Percentiles rank a stretch among this genome's conserved stretches.
Conservation (phyloP, 495 filamentous ascomycete genomes). For the Bacidia rubella region DNA sequence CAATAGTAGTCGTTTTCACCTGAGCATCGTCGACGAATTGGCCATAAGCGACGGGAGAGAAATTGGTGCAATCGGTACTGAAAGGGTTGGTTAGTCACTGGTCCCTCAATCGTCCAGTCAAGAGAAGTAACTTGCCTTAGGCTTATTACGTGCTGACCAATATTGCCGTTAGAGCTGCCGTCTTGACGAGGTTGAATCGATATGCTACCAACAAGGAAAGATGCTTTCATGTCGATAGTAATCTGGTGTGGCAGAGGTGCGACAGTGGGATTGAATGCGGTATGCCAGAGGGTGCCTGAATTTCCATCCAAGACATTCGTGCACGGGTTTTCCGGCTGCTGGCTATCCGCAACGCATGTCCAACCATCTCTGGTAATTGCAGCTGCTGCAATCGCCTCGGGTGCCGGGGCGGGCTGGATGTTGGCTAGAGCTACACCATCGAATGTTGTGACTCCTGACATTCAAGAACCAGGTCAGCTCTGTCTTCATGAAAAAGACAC, state of each 20-base stretch:
- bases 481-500: neutral
- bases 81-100: neutral
- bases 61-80: conserved; percentile 28
- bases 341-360: conserved; percentile 14
- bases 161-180: conserved; percentile 11
- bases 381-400: neutral
- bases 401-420: conserved; percentile 11
- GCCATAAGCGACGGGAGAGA: conserved; percentile 29
- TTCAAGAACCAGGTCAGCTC: neutral
- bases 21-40: conserved; percentile 30
- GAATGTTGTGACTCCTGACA: neutral
- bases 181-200: conserved; percentile 13
- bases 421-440: conserved; percentile 10
- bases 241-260: conserved; percentile 11
- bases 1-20: conserved; percentile 28
- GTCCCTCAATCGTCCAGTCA: neutral
- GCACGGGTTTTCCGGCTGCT: conserved; percentile 10
- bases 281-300: conserved; percentile 12
- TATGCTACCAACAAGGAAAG: conserved; percentile 11
- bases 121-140: conserved; percentile 2
- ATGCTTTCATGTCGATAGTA: conserved; percentile 14
- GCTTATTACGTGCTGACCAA: conserved; percentile 14
- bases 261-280: neutral
- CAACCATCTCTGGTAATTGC: conserved; percentile 10
- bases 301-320: conserved; percentile 15